Conservation (phyloP, 169 alveolate genomes). For the Babesia divergens region DNA sequence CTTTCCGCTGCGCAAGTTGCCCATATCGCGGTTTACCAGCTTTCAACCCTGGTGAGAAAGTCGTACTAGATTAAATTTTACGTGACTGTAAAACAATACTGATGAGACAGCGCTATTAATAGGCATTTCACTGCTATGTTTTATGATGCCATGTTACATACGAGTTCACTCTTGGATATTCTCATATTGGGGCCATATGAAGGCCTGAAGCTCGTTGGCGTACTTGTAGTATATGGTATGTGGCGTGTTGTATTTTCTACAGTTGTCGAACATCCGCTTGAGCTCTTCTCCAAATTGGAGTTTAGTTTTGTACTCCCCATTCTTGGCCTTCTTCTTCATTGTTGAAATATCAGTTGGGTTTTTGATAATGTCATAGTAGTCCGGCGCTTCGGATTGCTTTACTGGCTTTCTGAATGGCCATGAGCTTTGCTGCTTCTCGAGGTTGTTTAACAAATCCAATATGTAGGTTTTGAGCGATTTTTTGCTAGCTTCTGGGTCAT, state of each 20-base stretch:
- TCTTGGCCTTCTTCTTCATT: constrained; percentile 85
- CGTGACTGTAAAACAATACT: neutral
- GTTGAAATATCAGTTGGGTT: constrained; percentile 95
- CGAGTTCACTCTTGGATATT: constrained; percentile 60
- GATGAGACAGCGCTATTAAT: neutral
- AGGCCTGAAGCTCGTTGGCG: constrained; percentile 92
- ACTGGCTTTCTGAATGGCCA: constrained; percentile 97
- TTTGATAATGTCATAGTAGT: constrained; percentile 93
- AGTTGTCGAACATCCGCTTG: constrained; percentile 92
- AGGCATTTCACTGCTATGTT: neutral
- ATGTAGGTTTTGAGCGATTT: constrained; percentile 77
- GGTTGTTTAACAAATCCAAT: constrained; percentile 70
- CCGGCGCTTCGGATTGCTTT: constrained; percentile 92
- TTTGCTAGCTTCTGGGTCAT: constrained; percentile 24
- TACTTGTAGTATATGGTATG: constrained; percentile 93
- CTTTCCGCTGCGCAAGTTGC: constrained; percentile 92
- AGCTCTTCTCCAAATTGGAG: constrained; percentile 90
- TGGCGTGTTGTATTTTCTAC: constrained; percentile 90
- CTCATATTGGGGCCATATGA: constrained; percentile 86
- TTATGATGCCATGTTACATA: neutral
- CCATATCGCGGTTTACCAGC: constrained; percentile 93
- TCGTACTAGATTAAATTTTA: constrained; percentile 22
- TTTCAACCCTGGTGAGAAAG: constrained; percentile 90
- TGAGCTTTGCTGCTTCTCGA: constrained; percentile 83
- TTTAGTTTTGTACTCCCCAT: constrained; percentile 88